Base-by-base conservation (phyloP, 2,329 filamentous ascomycete species). In the Diaporthe capsici region DNA sequence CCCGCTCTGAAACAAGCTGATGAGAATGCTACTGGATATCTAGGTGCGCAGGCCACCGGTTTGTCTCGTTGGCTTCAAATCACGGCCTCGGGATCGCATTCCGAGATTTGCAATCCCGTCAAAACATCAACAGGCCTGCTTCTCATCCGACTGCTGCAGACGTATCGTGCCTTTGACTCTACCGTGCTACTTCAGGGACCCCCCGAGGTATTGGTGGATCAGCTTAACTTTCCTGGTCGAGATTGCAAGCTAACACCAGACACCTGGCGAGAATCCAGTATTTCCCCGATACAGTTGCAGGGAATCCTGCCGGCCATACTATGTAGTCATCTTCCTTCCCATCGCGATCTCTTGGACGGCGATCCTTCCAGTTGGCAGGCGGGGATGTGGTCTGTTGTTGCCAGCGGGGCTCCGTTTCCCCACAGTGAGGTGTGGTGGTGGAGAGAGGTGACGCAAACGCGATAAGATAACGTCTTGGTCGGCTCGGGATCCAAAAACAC, bases 381-480 rank as follows among this genome's bases (percentile, higher is more conserved):
- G 37, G 58, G 58, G 58, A 61, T 61, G 37, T 61, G 37, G 20
- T 61, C 22, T 28, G 37, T 61, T 44, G 58, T 61, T 44, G 22
- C n/a, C 28, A 20, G 37, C n/a, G 3, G 60, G 60, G 39, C 15
- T 22, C 15, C 13, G 25, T 10, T 63, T 44, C 60, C 39, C 60
- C 60, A 63, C 37, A 25, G 22, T 20, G 58, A 44, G 58, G 37
- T 44, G n/a, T 31, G 34, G n/a, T 44, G 37, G 13, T 31, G 60
- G 60, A 37, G 44, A 17, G 63, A 12, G 47, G 63, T 53, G 65
- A 68, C 65, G 65, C 31, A 55, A 15, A 42, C 31, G 65, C 47
- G 65, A 68, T 68, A 68, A 68, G 65, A 68, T 68, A 68, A 25
- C 44, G 13, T 25, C 44, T 39, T 25, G 47, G 8, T 25, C n/a